Evolutionary conservation across 2,329 filamentous ascomycete genomes (phyloP).

Genomic region (Colletotrichum caudatum): DNA sequence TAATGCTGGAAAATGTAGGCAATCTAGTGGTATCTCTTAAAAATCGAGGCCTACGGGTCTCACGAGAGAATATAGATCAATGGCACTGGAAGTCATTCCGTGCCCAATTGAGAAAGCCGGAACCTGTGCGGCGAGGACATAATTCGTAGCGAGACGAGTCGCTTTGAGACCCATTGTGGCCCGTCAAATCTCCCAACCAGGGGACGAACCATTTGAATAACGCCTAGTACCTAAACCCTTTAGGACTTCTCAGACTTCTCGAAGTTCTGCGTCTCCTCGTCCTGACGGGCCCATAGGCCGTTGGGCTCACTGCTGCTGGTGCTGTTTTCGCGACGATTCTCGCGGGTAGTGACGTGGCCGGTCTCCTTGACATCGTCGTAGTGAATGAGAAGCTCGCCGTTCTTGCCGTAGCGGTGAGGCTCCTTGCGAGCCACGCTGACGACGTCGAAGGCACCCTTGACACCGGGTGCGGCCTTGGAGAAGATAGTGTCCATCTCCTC

Average conservation of each 20-base stretch:
- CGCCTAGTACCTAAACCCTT: neutral
- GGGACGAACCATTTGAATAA: neutral
- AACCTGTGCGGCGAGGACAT: constrained; percentile 19
- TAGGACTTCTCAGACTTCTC: constrained; percentile 34
- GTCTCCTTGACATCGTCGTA: constrained; percentile 58
- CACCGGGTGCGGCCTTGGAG: constrained; percentile 58
- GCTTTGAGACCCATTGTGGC: constrained; percentile 11
- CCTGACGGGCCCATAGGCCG: constrained; percentile 37
- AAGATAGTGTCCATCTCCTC: constrained; percentile 77
- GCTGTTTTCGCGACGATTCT: constrained; percentile 37
- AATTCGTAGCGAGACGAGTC: constrained; percentile 33
- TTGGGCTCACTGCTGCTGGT: constrained; percentile 27
- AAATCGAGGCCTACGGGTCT: constrained; percentile 1
- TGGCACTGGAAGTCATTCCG: constrained; percentile 20
- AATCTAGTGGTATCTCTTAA: constrained; percentile 41
- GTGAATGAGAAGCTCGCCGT: constrained; percentile 67
- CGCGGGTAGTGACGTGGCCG: constrained; percentile 38
- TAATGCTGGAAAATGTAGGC: constrained; percentile 37
- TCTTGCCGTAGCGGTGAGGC: constrained; percentile 68
- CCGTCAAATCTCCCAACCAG: neutral
- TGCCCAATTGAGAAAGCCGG: constrained; percentile 28
- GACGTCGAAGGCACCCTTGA: constrained; percentile 55
- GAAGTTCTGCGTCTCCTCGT: constrained; percentile 39
- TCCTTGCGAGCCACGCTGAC: constrained; percentile 58
- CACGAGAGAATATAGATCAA: constrained; percentile 23